Base-by-base conservation (phyloP, 2,329 filamentous ascomycete genomes). In the Magnaporthiopsis rhizophila region DNA sequence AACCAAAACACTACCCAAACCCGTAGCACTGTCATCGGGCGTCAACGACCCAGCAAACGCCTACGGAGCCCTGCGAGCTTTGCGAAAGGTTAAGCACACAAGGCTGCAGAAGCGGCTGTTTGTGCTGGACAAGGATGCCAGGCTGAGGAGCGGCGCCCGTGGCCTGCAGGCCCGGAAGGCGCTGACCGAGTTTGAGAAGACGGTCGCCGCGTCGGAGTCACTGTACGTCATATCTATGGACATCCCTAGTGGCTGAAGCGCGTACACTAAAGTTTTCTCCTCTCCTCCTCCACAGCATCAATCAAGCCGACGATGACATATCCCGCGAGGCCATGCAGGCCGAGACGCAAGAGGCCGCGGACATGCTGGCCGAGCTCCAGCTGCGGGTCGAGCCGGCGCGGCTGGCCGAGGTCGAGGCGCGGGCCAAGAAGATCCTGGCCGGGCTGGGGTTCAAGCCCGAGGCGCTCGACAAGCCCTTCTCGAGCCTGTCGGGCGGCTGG, bases 151-250 rank as follows among this genome's bases (percentile, higher is more conserved):
- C 70, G 91, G 92, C 45, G 84, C 89, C 1, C 79, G 91, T 58
- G 92, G 92, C 0, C 78, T 89, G 72, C 83, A 89, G 66, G 91
- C 91, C 0, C 81, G 91, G n/a, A 94, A 95, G 70, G 84, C 87
- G 1, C 75, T 95, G 24, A 85, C 86, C 62, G 83, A 83, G 4
- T 83, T 87, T 34, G 91, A 96, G 71, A 87, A 86, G 67, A 82
- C 83, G 21, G 80, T 91, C 2, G 81, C 84, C 13, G 82, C 86
- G 59, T 88, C 85, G 0, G 75, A 79, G 56, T 73, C 73, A 12
- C 63, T 80, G 84, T 88, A 74, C 72, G 79, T 62, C 32, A 13
- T 13, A 21, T 50, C 3, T 18, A 18, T 18, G 38, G 38, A 21
- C 3, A 13, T 3, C 15, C 15, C 11, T 3, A 1, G 28, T 36